Percentiles rank a stretch among this genome's conserved stretches.
Conservation (phyloP, 495 filamentous ascomycete genomes). For the Mytilinidion resinicola region DNA sequence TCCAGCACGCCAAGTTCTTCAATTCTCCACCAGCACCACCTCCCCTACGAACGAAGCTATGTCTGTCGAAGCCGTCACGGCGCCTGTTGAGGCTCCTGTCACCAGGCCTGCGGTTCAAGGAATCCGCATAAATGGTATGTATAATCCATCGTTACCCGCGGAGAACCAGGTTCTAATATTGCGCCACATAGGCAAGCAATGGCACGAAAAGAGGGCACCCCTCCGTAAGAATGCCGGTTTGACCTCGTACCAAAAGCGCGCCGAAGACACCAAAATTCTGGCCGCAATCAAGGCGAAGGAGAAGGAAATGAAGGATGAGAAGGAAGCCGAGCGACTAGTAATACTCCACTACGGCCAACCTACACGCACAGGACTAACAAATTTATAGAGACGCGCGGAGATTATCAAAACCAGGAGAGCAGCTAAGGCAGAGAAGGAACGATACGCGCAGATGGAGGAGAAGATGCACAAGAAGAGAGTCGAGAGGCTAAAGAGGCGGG, state of each 20-base stretch:
- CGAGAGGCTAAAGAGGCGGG: constrained; percentile 83
- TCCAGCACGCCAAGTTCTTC: no score
- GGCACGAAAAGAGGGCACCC: constrained; percentile 75
- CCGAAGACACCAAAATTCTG: constrained; percentile 55
- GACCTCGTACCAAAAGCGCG: constrained; percentile 70
- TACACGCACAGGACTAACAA: no score
- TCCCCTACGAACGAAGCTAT: background rate
- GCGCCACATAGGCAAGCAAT: constrained; percentile 76
- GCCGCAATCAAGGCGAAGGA: constrained; percentile 79
- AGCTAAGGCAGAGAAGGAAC: constrained; percentile 84
- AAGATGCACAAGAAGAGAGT: constrained; percentile 96
- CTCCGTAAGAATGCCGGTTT: constrained; percentile 77
- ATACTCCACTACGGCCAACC: background rate
- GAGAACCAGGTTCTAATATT: background rate
- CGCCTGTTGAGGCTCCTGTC: background rate
- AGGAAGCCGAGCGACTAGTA: constrained; percentile 81
- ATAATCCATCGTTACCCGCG: background rate
- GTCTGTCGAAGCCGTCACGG: background rate
- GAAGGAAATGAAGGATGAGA: constrained; percentile 92
- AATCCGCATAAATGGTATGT: constrained; percentile 59
- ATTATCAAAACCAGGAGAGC: constrained; percentile 75
- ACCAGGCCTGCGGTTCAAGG: constrained; percentile 6
- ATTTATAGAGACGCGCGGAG: constrained; percentile 60
- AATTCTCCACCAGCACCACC: no score
- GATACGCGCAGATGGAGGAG: constrained; percentile 90